A percentile compares a stretch with the other conserved stretches of the same genome.
Conservation (phyloP, 176 grass and related monocot genomes). For the Juncus effusus region DNA sequence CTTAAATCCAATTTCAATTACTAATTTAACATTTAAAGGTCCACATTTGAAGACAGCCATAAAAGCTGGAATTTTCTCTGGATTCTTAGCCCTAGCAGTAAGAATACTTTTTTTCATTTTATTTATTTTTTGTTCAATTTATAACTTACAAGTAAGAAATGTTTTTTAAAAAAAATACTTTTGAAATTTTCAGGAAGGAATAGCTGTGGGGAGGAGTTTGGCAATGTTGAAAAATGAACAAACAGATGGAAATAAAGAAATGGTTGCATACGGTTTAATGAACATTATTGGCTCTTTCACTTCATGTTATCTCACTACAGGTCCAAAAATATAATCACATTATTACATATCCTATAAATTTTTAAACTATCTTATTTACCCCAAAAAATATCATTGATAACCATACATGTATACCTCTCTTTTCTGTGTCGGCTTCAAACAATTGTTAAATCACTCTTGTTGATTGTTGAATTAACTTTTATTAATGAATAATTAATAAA, state of each 20-base stretch:
- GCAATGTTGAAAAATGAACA: constrained; percentile 90
- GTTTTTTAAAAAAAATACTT: not conserved
- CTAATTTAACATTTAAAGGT: constrained; percentile 44
- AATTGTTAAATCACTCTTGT: too few relatives aligned
- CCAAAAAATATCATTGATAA: too few relatives aligned
- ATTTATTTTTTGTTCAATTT: constrained; percentile 3
- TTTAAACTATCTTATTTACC: too few relatives aligned
- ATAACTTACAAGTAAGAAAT: not conserved
- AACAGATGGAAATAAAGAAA: constrained; percentile 97
- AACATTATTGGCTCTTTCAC: constrained; percentile 92
- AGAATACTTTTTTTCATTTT: constrained; percentile 23
- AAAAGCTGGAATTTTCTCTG: constrained; percentile 72
- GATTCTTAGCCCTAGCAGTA: constrained; percentile 80
- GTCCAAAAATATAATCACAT: constrained; percentile 10
- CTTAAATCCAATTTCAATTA: constrained; percentile 70
- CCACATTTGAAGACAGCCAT: constrained; percentile 36
- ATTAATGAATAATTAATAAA: too few relatives aligned
- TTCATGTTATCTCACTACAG: constrained; percentile 94
- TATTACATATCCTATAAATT: too few relatives aligned
- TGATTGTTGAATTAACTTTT: too few relatives aligned
- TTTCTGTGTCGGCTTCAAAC: too few relatives aligned
- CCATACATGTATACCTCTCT: too few relatives aligned
- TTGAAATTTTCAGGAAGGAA: constrained; percentile 68
- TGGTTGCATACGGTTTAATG: constrained; percentile 95
- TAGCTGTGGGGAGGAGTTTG: constrained; percentile 84